Percentiles rank a stretch among this genome's conserved stretches.
Conservation (phyloP, 805 yeast genomes). For the Saturnispora dispora region DNA sequence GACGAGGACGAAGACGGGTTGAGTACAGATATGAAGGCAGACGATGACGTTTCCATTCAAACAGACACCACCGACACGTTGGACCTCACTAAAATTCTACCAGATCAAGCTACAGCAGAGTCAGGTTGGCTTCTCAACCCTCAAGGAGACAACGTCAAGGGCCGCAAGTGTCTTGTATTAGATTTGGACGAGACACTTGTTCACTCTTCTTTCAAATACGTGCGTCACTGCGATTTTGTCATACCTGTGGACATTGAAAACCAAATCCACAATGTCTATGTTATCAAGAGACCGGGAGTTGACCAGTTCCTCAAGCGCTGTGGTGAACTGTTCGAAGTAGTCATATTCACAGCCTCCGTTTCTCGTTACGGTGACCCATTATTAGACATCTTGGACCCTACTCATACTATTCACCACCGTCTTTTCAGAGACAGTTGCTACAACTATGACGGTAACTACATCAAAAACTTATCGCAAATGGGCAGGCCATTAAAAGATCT, state of each 20-base stretch:
- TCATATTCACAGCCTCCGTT: conserved; percentile 94
- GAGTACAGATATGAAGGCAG: conserved; percentile 10
- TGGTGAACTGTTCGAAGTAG: conserved; percentile 86
- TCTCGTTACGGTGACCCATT: conserved; percentile 94
- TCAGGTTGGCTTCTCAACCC: conserved; percentile 61
- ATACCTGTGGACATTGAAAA: conserved; percentile 95
- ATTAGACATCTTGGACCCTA: conserved; percentile 76
- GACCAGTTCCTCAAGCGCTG: conserved; percentile 82
- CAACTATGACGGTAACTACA: conserved; percentile 88
- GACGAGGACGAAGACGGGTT: not conserved
- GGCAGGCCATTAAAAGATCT: conserved; percentile 84
- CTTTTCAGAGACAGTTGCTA: conserved; percentile 91
- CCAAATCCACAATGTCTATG: conserved; percentile 88
- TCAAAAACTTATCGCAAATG: conserved; percentile 86
- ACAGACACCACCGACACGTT: conserved; percentile 32
- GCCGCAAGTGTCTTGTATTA: conserved; percentile 77
- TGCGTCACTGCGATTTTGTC: conserved; percentile 90
- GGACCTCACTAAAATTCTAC: conserved; percentile 58
- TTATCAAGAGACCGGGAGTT: conserved; percentile 95
- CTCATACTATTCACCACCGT: conserved; percentile 74
- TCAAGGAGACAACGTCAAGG: conserved; percentile 38
- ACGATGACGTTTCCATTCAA: conserved; percentile 24
- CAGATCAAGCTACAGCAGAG: conserved; percentile 59
- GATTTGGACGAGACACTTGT: conserved; percentile 96
- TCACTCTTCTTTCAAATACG: conserved; percentile 87